Conservation (phyloP, 23 red algal genomes). For the Gracilaria vermiculophylla region DNA sequence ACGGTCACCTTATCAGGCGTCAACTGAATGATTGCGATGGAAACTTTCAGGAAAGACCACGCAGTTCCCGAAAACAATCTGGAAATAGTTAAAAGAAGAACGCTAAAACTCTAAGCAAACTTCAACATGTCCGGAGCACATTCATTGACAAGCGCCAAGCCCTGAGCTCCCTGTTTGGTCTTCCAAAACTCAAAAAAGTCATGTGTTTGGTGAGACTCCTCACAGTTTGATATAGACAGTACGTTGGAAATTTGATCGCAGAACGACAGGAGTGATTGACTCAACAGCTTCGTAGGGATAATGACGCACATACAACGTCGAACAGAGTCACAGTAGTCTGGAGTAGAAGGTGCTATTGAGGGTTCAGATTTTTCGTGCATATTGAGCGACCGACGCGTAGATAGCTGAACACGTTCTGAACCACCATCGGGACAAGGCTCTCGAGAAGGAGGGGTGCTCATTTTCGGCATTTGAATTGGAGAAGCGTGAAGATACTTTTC, state of each 20-base stretch:
- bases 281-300: not conserved
- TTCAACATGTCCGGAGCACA: not conserved
- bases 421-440: too few species aligned
- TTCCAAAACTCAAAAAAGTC: not conserved
- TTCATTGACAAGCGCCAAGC: not conserved
- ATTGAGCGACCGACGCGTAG: not conserved
- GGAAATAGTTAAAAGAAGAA: not conserved
- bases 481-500: not conserved
- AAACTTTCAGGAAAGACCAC: too few species aligned
- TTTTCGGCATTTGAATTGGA: not conserved
- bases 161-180: not conserved
- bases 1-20: too few species aligned
- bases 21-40: too few species aligned
- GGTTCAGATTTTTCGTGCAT: not conserved
- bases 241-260: not conserved
- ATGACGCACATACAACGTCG: not conserved
- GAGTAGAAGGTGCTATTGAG: not conserved
- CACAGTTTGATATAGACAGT: not conserved
- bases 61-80: too few species aligned
- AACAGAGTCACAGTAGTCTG: not conserved
- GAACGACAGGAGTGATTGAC: not conserved
- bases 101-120: not conserved
- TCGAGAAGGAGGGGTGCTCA: not conserved
- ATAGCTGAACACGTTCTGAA: too few species aligned
- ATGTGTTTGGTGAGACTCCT: not conserved